phyloP scores from a whole-genome alignment of 805 yeast genomes.

The Saturnispora saitoi region DNA sequence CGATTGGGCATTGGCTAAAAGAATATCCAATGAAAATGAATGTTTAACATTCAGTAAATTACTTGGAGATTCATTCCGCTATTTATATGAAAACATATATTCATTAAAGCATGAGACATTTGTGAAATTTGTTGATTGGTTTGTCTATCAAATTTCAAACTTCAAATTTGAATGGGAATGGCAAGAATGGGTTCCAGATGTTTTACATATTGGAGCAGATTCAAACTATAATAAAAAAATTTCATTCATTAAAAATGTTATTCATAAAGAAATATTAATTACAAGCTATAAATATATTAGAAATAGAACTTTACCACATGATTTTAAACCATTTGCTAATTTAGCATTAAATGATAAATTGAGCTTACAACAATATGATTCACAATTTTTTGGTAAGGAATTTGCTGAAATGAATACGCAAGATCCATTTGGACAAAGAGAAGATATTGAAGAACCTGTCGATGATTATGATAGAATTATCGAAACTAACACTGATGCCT shows the following conservation, averaged over 20 bases:
- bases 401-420: constrained; percentile 17
- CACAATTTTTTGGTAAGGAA: constrained; percentile 25
- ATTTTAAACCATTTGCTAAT: constrained; percentile 42
- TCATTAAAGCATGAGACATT: constrained; percentile 69
- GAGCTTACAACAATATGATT: constrained; percentile 32
- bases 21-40: constrained; percentile 20
- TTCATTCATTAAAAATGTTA: constrained; percentile 65
- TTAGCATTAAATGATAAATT: constrained; percentile 31
- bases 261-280: constrained; percentile 75
- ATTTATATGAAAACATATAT: constrained; percentile 59
- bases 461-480: constrained; percentile 17
- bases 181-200: constrained; percentile 76
- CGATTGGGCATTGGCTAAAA: constrained; percentile 45
- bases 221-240: constrained; percentile 62
- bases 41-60: constrained; percentile 74
- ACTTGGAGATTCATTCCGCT: constrained; percentile 85
- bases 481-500: constrained; percentile 21
- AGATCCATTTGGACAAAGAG: constrained; percentile 11
- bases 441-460: constrained; percentile 13
- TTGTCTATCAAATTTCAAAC: constrained; percentile 85
- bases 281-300: constrained; percentile 62
- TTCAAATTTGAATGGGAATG: constrained; percentile 97
- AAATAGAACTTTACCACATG: constrained; percentile 58
- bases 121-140: constrained; percentile 77
- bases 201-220: constrained; percentile 37